Conservation (phyloP, 1,139 yeast genomes). For the Wickerhamomyces sp. region DNA sequence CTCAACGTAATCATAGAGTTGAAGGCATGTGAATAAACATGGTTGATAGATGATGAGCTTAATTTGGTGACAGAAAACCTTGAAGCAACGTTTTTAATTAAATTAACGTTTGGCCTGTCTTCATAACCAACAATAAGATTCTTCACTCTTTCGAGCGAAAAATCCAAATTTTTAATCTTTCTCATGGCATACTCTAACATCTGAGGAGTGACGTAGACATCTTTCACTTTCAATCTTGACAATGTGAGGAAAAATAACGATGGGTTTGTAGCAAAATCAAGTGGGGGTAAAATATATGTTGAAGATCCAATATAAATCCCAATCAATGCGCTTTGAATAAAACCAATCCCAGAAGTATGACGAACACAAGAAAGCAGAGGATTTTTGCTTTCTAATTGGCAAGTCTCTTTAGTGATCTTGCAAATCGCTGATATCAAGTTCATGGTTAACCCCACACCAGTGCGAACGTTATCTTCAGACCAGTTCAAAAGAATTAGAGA, state of each 20-base stretch:
- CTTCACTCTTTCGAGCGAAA: constrained; percentile 54
- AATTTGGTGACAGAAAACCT: constrained; percentile 64
- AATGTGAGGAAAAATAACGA: constrained; percentile 65
- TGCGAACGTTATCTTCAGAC: constrained; percentile 68
- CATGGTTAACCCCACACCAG: constrained; percentile 62
- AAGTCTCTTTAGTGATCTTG: constrained; percentile 87
- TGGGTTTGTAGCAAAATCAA: constrained; percentile 76
- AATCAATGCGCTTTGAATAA: constrained; percentile 72
- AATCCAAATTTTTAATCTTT: constrained; percentile 61
- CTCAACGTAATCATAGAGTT: constrained; percentile 85
- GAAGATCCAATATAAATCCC: constrained; percentile 88
- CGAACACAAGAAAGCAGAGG: constrained; percentile 86
- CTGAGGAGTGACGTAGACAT: constrained; percentile 80
- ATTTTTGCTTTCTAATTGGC: constrained; percentile 68
- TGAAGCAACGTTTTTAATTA: constrained; percentile 55
- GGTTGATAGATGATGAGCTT: constrained; percentile 66
- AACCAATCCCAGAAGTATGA: constrained; percentile 82
- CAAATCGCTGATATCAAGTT: constrained; percentile 70
- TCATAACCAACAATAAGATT: constrained; percentile 83
- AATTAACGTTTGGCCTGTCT: constrained; percentile 65
- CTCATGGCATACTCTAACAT: constrained; percentile 75
- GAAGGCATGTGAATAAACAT: constrained; percentile 72
- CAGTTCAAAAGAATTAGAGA: constrained; percentile 66
- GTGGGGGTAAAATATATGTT: constrained; percentile 75
- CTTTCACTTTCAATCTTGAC: constrained; percentile 78